Percentiles rank a stretch among this genome's conserved stretches.
phyloP scores from a whole-genome alignment of 2,329 filamentous ascomycete genomes.

The Diaporthe sp. region DNA sequence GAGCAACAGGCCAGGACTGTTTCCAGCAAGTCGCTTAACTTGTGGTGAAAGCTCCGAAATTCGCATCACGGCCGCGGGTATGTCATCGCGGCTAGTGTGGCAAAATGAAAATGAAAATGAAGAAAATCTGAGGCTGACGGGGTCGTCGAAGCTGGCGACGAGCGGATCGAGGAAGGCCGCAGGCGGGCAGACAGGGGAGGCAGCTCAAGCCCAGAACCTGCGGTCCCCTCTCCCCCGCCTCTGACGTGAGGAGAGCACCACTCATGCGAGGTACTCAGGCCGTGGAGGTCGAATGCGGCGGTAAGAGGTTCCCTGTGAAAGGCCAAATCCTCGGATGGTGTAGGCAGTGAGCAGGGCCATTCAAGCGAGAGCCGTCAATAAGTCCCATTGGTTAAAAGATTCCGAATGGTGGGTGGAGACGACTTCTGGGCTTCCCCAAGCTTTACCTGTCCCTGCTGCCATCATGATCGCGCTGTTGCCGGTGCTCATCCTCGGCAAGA shows the following conservation, averaged over 20 bases:
- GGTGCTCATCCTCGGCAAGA: conserved; percentile 17
- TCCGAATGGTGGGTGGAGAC: conserved; percentile 33
- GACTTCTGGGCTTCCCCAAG: not conserved
- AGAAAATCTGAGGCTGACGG: conserved; percentile 1
- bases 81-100: conserved; percentile 29
- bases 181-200: not conserved
- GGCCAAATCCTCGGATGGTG: conserved; percentile 42
- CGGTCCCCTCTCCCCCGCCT: conserved; percentile 8
- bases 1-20: conserved; percentile 11
- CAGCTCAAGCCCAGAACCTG: conserved; percentile 16
- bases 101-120: conserved; percentile 9
- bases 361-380: conserved; percentile 13
- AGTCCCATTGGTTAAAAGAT: conserved; percentile 30
- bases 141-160: conserved; percentile 9
- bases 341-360: conserved; percentile 31
- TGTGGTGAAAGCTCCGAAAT: conserved; percentile 9
- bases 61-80: not conserved
- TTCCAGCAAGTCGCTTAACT: not conserved
- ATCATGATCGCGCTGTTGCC: conserved; percentile 1
- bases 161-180: not conserved
- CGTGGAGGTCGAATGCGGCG: conserved; percentile 41
- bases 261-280: conserved; percentile 22
- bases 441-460: conserved; percentile 14
- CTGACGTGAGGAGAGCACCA: conserved; percentile 14
- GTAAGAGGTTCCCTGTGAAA: conserved; percentile 52